Evolutionary conservation across 352 stramenopile genomes (phyloP).

Genomic region (Phytophthora melonis): DNA sequence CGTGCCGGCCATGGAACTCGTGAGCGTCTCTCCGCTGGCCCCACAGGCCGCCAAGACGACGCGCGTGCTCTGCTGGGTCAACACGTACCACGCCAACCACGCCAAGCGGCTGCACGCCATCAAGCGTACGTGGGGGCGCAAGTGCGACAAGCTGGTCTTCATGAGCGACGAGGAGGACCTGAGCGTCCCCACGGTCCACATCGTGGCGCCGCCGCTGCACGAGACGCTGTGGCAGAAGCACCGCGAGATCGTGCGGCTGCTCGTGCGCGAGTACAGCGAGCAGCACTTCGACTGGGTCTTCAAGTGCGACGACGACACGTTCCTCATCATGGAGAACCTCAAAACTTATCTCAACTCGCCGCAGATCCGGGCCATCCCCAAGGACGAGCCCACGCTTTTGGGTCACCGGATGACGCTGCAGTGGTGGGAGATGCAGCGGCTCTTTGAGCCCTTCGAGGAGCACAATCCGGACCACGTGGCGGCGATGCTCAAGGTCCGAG

Average conservation of each 20-base stretch:
- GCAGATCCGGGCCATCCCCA: conserved; percentile 46
- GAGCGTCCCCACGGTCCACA: conserved; percentile 67
- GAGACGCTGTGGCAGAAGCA: conserved; percentile 89
- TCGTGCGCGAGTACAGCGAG: conserved; percentile 69
- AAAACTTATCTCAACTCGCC: conserved; percentile 72
- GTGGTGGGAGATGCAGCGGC: conserved; percentile 86
- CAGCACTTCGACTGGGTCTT: conserved; percentile 88
- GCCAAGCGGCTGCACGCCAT: conserved; percentile 64
- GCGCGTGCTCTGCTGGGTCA: conserved; percentile 87
- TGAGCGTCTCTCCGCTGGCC: conserved; percentile 65
- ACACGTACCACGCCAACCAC: conserved; percentile 88
- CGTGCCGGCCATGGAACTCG: conserved; percentile 76
- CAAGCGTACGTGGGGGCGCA: conserved; percentile 78
- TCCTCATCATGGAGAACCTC: conserved; percentile 88
- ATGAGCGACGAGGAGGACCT: conserved; percentile 86
- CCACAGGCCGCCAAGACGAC: conserved; percentile 43
- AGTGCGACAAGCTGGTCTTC: conserved; percentile 90
- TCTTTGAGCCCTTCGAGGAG: conserved; percentile 74
- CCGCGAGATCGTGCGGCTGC: conserved; percentile 79
- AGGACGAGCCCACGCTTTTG: conserved; percentile 60
- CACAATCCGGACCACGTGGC: conserved; percentile 67
- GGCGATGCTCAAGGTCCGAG: conserved; percentile 58
- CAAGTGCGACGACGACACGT: conserved; percentile 91
- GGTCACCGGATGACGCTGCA: conserved; percentile 89
- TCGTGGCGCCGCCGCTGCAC: conserved; percentile 71